Evolutionary conservation across 164 flowering plant species (phyloP), one percentile per base, ranked within the genome.

Genomic region (Macadamia integrifolia): DNA sequence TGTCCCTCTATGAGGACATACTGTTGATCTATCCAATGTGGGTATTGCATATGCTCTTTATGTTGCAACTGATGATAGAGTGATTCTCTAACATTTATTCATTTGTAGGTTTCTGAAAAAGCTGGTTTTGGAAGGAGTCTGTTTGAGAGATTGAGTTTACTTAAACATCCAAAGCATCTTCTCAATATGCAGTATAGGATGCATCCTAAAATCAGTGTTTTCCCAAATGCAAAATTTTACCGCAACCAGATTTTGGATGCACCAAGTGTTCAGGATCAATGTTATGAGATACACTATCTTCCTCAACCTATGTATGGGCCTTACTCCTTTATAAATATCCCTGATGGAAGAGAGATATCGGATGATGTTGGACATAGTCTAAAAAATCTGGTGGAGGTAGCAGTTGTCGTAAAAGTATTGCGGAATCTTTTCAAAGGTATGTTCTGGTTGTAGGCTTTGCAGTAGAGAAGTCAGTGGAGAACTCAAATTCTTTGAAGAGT

Each of bases 111-210:
- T 64, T 78, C 79, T 23, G 69, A 56, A 56, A 55, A 59, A 9
- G 91, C 88, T 64, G 80, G 64, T 0, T 83, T 83, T 64, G 86
- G 88, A 60, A 79, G 87, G 74, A 86, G 90, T 60, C 74, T 84
- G 18, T 86, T 81, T 75, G 78, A 82, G 65, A 78, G 86, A 69
- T 58, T 86, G 74, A 60, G 65, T 32, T 15, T 23, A 0, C 14
- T 79, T n/a, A 80, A 80, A 1, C 71, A 72, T 50, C 7, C 52
- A 3, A 87, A 77, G 64, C 80, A 76, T 64, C 82, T 83, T 44
- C 80, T 87, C 0, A 70, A 81, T 61, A 64, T 82, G 18, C 90
- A 86, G 52, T 78, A 83, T 30, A 44, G 91, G 50, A 85, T 87
- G 91, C 87, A 83, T 72, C 88, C 86, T 31, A 71, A 79, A 14